Conservation (phyloP, 176 grass and related monocot genomes). For the Puccinellia tenuiflora region DNA sequence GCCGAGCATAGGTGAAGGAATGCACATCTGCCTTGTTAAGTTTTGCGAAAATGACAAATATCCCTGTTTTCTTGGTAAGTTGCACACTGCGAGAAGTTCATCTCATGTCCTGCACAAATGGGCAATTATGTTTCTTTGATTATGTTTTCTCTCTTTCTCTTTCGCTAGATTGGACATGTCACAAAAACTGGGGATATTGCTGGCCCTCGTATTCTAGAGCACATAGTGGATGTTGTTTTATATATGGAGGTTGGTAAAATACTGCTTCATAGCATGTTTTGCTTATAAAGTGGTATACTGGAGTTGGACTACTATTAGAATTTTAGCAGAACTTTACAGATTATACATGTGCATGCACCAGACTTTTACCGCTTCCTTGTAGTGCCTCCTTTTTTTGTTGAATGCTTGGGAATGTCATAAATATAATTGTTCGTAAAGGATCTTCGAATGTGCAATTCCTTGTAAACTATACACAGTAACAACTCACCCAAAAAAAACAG, state of each 20-base stretch:
- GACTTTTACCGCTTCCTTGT: background rate
- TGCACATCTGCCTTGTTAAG: slow-evolving; percentile 81
- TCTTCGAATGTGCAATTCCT: background rate
- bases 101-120: background rate
- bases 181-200: slow-evolving; percentile 92
- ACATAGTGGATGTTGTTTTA: slow-evolving; percentile 97
- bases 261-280: background rate
- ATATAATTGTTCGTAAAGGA: background rate
- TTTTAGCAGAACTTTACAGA: background rate
- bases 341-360: background rate
- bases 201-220: slow-evolving; percentile 87
- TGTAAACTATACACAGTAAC: background rate
- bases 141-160: background rate
- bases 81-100: background rate
- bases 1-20: slow-evolving; percentile 70
- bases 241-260: slow-evolving; percentile 90
- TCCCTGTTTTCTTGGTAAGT: slow-evolving; percentile 92
- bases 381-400: background rate
- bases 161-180: slow-evolving; percentile 88
- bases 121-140: slow-evolving; percentile 2
- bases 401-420: background rate
- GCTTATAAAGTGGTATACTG: background rate
- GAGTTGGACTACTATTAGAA: background rate
- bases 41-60: slow-evolving; percentile 89
- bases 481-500: background rate